Conservation (phyloP, 768 basidiomycete species). For the Gloeostereum incarnatum region DNA sequence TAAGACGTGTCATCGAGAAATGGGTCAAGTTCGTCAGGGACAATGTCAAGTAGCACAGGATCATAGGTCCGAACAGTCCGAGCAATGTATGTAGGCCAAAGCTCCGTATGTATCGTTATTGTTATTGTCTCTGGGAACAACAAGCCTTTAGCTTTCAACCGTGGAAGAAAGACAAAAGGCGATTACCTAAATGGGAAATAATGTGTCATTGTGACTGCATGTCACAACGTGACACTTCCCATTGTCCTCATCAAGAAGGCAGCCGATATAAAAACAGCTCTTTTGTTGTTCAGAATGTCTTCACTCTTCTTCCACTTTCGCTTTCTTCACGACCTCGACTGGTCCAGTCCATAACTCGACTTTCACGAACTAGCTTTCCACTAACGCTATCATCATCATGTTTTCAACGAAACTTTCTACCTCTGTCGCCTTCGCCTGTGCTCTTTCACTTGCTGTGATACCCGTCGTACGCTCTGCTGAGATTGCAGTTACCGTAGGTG, state of each 20-base stretch:
- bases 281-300: constrained; percentile 4
- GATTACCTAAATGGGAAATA: too few relatives aligned
- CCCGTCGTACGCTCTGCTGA: constrained; percentile 23
- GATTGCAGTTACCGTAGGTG: constrained; percentile 40
- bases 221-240: too few relatives aligned
- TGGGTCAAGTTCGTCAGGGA: background rate
- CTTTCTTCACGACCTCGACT: constrained; percentile 5
- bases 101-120: too few relatives aligned
- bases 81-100: too few relatives aligned
- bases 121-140: too few relatives aligned
- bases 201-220: too few relatives aligned
- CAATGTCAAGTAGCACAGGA: constrained; percentile 5
- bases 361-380: constrained; percentile 3
- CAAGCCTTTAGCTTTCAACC: too few relatives aligned
- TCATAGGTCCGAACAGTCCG: too few relatives aligned
- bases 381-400: constrained; percentile 8
- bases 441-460: constrained; percentile 20
- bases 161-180: too few relatives aligned
- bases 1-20: background rate
- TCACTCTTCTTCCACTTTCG: constrained; percentile 7
- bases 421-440: constrained; percentile 12
- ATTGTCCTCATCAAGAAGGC: constrained; percentile 3
- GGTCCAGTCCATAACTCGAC: constrained; percentile 4
- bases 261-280: background rate
- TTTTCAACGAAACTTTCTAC: constrained; percentile 13